Base-by-base conservation (phyloP, 23 red algal species). In the Gracilaria gracilis region DNA sequence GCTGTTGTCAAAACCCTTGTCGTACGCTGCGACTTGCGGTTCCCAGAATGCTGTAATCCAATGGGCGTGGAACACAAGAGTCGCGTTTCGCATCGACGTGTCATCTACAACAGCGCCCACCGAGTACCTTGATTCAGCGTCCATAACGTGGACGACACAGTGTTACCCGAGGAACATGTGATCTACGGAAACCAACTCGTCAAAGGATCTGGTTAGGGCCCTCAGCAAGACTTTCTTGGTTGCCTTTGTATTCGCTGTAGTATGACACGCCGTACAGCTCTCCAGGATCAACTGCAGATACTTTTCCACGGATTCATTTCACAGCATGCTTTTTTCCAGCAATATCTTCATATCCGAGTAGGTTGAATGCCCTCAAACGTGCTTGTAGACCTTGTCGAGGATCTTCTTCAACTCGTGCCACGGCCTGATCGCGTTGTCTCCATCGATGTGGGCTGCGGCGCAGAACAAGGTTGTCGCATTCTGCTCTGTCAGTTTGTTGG, bases 271-370 rank as follows among this genome's bases (percentile, higher is more conserved):
- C 7, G 42, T 80, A 50, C 75, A 80, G 3, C 49, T 28, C 19
- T 50, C 75, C 24, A 50, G 9, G 29, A 7, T 53, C 9, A 64
- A 64, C 17, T 4, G 34, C 33, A 67, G 53, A 1, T 84, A 84
- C 55, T 65, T 64, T 14, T 61, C 57, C 19, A 84, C 80, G 19
- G 64, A 0, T 21, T 47, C 23, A 9, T 16, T 65, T 51, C 80
- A 84, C 0, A 84, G 4, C 15, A 25, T 36, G 33, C 64, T 66
- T 5, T 51, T 57, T 33, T 84, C 44, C 4, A 84, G 48, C 0
- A 84, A 33, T n/a, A 84, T 46, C 23, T 84, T 84, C 7, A 84
- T 84, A 64, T 84, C 54, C 19, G 53, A 36, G 12, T 65, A 67
- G 44, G 50, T 65, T 0, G 80, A 84, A 65, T 50, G 80, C 33